Base-by-base conservation (phyloP, 495 filamentous ascomycete genomes). In the Astrothelium macrocarpum region DNA sequence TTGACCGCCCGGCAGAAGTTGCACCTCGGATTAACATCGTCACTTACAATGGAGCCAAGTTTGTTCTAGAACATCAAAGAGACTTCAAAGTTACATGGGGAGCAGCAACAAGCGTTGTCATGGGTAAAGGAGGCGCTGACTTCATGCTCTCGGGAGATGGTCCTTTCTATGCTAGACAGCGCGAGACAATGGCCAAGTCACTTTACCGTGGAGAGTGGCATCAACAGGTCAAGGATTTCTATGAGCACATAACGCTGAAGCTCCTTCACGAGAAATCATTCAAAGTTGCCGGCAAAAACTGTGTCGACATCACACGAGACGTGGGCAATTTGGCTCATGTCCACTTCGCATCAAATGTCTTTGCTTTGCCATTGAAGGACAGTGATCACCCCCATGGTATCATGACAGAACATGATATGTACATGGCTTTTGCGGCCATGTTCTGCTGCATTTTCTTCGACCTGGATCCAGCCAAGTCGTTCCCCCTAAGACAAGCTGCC, bases 391-490 rank as follows among this genome's bases (percentile, higher is more conserved):
- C 82, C 0, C 68, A 70, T 59, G 85, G 83, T 31, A 68, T 82
- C 7, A 84, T 87, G 65, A 79, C 78, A 4, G 81, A 83, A 64
- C 65, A 72, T 5, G 81, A 89, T 60, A 70, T 90, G 14, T 88
- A 88, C 70, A 67, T 78, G 32, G 73, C 84, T 58, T 72, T 87
- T 69, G 75, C 81, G 4, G 74, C 83, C 46, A 77, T 89, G 36
- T 86, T 84, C 67, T 78, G 78, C 26, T 84, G 79, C 65, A 80
- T 87, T 53, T 86, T 88, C 67, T 85, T 85, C 53, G 85, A 89
- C 67, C 76, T 78, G 26, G 87, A 90, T 67, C 77, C 81, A n/a
- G 80, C 77, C 0, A 80, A 82, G 46, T 84, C 86, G 2, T 88
- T 87, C 75, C 78, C 78, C 45, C 79, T 85, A 0, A 82, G 83